Percentiles rank a stretch among this genome's conserved stretches.
phyloP scores from a whole-genome alignment of 2,329 filamentous ascomycete genomes.

The Geosmithia flava region DNA sequence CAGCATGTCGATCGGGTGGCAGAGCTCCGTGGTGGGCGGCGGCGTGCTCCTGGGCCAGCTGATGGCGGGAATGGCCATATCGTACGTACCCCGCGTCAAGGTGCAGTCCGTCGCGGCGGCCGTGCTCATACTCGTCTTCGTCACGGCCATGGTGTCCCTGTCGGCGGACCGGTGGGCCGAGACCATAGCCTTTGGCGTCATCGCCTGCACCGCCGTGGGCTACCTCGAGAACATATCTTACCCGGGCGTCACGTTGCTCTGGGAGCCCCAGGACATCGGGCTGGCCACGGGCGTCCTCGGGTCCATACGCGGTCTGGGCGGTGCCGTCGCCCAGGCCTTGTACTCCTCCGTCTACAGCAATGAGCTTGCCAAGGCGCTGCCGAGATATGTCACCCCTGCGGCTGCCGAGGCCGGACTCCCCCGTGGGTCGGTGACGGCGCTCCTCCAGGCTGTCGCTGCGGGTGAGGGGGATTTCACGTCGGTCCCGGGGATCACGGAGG shows the following conservation, averaged over 20 bases:
- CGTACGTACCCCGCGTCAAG: slow-evolving; percentile 22
- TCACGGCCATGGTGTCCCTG: slow-evolving; percentile 16
- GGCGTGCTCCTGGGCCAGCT: slow-evolving; percentile 26
- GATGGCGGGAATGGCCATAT: slow-evolving; percentile 19
- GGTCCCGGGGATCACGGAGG: slow-evolving; percentile 19
- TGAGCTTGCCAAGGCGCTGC: slow-evolving; percentile 18
- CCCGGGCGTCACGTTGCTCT: slow-evolving; percentile 29
- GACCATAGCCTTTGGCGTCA: slow-evolving; percentile 18
- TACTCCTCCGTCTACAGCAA: slow-evolving; percentile 23
- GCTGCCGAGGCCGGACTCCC: slow-evolving; percentile 22
- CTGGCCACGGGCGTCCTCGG: slow-evolving; percentile 29
- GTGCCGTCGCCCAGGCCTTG: slow-evolving; percentile 21
- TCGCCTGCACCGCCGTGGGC: slow-evolving; percentile 19
- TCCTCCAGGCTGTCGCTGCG: slow-evolving; percentile 17
- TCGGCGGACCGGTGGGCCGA: slow-evolving; percentile 13
- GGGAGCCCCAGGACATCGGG: slow-evolving; percentile 32
- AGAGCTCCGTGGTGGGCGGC: slow-evolving; percentile 26
- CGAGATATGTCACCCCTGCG: slow-evolving; percentile 18
- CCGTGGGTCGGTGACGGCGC: slow-evolving; percentile 12
- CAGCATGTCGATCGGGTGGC: slow-evolving; percentile 23
- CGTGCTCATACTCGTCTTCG: slow-evolving; percentile 16
- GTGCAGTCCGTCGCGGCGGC: slow-evolving; percentile 18
- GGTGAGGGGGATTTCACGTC: slow-evolving; percentile 7
- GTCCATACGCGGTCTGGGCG: slow-evolving; percentile 29
- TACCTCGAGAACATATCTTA: slow-evolving; percentile 27